A percentile compares a stretch with the other conserved stretches of the same genome.
These are phyloP conservation scores for Syzygium aqueum DNA, from an alignment of 345 rosid genomes.

Conservation along the genomic window DNA sequence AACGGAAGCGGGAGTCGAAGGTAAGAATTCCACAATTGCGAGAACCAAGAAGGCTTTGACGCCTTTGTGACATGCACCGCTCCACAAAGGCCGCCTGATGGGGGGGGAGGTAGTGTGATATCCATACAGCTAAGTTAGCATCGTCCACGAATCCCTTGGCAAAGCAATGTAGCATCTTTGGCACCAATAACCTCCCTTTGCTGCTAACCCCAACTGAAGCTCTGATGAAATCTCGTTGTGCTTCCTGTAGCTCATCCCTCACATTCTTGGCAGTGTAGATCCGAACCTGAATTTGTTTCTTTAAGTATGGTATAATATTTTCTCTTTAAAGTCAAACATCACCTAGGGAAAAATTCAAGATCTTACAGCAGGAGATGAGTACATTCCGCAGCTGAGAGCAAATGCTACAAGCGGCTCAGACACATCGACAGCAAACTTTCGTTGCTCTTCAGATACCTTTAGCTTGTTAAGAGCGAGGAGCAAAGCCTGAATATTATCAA, in stretches of 20 bases:
- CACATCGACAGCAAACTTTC: conserved; percentile 41
- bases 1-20: conserved; percentile 76
- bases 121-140: conserved; percentile 68
- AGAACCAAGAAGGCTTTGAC: conserved; percentile 58
- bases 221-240: conserved; percentile 66
- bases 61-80: conserved; percentile 65
- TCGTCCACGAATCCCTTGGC: conserved; percentile 68
- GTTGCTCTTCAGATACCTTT: conserved; percentile 67
- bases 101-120: conserved; percentile 70
- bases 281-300: conserved; percentile 43
- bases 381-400: conserved; percentile 84
- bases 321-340: background rate
- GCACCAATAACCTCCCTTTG: conserved; percentile 78
- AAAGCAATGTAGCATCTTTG: conserved; percentile 75
- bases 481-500: conserved; percentile 45
- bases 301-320: background rate
- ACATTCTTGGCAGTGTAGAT: conserved; percentile 59
- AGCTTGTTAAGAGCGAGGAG: conserved; percentile 81
- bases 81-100: conserved; percentile 69
- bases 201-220: conserved; percentile 80
- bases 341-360: background rate
- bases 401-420: conserved; percentile 68
- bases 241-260: conserved; percentile 70
- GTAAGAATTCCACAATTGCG: conserved; percentile 71
- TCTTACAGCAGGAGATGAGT: conserved; percentile 85